Base-by-base conservation (phyloP, 441 rosid genomes). In the Populus hybrid region DNA sequence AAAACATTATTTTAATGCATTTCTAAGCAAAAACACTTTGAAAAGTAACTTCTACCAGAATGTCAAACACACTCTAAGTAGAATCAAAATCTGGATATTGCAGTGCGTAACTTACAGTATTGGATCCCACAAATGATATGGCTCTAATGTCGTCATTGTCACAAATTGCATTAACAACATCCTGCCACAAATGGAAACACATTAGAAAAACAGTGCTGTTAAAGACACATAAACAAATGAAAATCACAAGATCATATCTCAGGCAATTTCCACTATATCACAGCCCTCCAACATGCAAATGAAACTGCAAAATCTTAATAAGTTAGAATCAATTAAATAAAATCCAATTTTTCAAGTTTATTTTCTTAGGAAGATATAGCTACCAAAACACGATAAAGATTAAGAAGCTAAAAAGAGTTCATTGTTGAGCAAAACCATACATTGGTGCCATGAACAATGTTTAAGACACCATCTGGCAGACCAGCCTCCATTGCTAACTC, bases 401-500 rank as follows among this genome's bases (percentile, higher is more conserved):
- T 10, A 19, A 46, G 3, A 65, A 46, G 24, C 5, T 2, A 32
- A 34, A 24, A 11, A 0, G 12, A 73, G 40, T 18, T 24, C 8
- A 32, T 71, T 75, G 73, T 28, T 53, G 36, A 80, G 23, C 50
- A 21, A 74, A 76, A 81, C 59, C 89, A 18, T 89, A 94, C 98
- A 82, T 87, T 84, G 69, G 97, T 91, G 36, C 98, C 98, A 72
- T 94, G 30, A 28, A 79, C 28, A 26, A 26, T 26, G 28, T 26
- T 26, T 26, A 26, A 26, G 28, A 26, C 28, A 26, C 98, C 98
- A 57, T 88, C 36, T 35, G 98, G 98, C 85, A 94, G 85, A 79
- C 97, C 98, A 76, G 98, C 97, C 83, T 94, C 97, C 90, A 89
- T 89, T 67, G 98, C 97, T 79, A 94, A 83, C 80, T 93, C 98